Conservation (phyloP, 257 asterid genomes). For the Primulina tabacum region DNA sequence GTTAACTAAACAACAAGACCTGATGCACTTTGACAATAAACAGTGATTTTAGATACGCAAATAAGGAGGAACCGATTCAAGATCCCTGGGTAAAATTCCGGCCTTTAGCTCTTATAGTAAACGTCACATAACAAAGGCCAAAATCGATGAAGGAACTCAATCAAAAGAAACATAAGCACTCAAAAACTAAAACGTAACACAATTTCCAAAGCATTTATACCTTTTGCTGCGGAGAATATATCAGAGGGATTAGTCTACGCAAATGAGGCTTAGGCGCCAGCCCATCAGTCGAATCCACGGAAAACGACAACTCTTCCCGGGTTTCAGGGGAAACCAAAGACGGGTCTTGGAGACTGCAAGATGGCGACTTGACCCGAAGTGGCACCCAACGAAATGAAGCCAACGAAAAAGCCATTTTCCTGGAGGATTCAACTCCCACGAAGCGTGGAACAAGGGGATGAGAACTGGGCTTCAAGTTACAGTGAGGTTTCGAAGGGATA, state of each 20-base stretch:
- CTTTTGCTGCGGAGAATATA: conserved; percentile 38
- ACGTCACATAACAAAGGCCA: background rate
- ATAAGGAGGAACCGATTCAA: background rate
- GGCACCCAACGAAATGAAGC: conserved; percentile 19
- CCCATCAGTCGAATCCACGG: conserved; percentile 37
- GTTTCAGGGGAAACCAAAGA: conserved; percentile 22
- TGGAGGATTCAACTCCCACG: conserved; percentile 29
- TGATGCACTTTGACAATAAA: no score
- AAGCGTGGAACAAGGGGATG: conserved; percentile 42
- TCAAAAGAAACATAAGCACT: conserved; percentile 11
- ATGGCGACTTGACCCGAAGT: conserved; percentile 34
- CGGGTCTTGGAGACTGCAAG: conserved; percentile 34
- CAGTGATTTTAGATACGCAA: no score
- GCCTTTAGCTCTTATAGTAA: background rate
- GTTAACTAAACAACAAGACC: no score
- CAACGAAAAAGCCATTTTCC: conserved; percentile 24
- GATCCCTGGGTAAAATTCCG: background rate
- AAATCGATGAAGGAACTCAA: conserved; percentile 5
- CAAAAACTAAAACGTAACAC: background rate
- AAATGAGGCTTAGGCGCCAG: conserved; percentile 35
- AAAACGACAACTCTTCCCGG: conserved; percentile 19
- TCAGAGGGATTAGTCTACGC: conserved; percentile 30
- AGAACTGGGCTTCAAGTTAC: conserved; percentile 13
- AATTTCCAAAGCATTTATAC: conserved; percentile 24
- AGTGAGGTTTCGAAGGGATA: conserved; percentile 42